Evolutionary conservation across 805 yeast species (phyloP), one percentile per base, ranked within the genome.

Genomic region (Pichia sporocuriosa): DNA sequence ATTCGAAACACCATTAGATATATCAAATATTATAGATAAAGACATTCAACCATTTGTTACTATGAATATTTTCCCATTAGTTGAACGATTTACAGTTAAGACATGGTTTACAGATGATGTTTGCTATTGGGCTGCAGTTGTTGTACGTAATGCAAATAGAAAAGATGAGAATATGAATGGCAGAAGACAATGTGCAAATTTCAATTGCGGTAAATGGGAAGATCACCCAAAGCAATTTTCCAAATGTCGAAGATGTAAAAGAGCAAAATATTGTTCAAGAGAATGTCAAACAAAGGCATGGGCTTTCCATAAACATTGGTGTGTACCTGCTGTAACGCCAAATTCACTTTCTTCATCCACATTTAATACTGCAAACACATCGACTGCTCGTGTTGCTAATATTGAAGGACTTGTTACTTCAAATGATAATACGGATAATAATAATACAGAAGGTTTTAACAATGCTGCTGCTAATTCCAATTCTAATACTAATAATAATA

Each of bases 101-200:
- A 69, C 73, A 40, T 65, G 70, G 35, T 76, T 82, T 50, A 77
- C 86, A 4, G 75, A 81, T 32, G 96, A 89, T 51, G 78, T 88
- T 69, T 81, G 84, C 51, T 88, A 89, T 62, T 90, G 98, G 98
- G 86, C 97, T 3, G 93, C 96, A 4, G 95, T 90, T n/a, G 87
- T 89, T 30, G 93, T 93, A 89, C 72, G 97, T 42, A 93, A 93
- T 61, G 88, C 96, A 1, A 90, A 96, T 58, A 75, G 97, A 43
- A 80, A 89, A 55, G 93, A 90, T 59, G 97, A 89, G 56, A 61
- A 72, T 32, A 73, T 82, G 44, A 90, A 90, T 15, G 96, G 97
- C 1, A 83, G 90, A 24, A 73, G 97, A 40, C 97, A 93, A 63
- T 90, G 98, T 62, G 96, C 97, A 1, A 82, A 81, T 58, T 84